phyloP scores from a whole-genome alignment of 257 asterid genomes.

The Capsicum rhomboideum region DNA sequence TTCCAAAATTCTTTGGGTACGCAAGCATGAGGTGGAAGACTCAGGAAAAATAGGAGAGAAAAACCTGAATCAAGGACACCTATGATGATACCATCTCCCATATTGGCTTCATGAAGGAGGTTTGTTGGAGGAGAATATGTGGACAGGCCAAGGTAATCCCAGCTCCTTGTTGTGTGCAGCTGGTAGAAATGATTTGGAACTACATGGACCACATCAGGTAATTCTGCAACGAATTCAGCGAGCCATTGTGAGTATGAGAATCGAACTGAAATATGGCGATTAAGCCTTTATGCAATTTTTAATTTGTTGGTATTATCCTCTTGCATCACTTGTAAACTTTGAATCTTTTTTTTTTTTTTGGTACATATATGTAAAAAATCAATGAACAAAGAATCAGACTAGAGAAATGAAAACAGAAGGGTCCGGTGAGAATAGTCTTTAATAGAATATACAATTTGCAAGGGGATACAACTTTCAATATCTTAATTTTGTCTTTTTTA shows the following conservation, averaged over 20 bases:
- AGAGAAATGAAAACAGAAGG: too few relatives aligned
- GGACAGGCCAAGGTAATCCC: slow-evolving; percentile 53
- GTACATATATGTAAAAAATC: too few relatives aligned
- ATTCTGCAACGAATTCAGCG: slow-evolving; percentile 17
- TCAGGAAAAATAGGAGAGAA: too few relatives aligned
- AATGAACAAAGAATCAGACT: too few relatives aligned
- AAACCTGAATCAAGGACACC: slow-evolving; percentile 49
- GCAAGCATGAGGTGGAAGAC: background rate
- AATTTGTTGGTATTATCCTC: background rate
- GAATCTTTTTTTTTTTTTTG: too few relatives aligned
- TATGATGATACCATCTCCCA: slow-evolving; percentile 45
- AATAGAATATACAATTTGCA: too few relatives aligned
- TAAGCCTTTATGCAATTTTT: background rate
- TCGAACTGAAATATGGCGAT: background rate
- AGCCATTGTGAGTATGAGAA: background rate
- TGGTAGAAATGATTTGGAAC: slow-evolving; percentile 29
- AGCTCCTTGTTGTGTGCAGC: slow-evolving; percentile 54
- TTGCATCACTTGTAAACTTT: too few relatives aligned
- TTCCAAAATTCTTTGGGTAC: background rate
- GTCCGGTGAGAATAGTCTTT: too few relatives aligned
- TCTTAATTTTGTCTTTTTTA: too few relatives aligned
- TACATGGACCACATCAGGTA: slow-evolving; percentile 38
- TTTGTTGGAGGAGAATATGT: slow-evolving; percentile 9
- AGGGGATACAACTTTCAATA: too few relatives aligned
- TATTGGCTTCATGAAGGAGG: slow-evolving; percentile 22